These are phyloP conservation scores for Aureobasidium musti DNA, from an alignment of 2,329 filamentous ascomycete genomes.

Conservation along the genomic window DNA sequence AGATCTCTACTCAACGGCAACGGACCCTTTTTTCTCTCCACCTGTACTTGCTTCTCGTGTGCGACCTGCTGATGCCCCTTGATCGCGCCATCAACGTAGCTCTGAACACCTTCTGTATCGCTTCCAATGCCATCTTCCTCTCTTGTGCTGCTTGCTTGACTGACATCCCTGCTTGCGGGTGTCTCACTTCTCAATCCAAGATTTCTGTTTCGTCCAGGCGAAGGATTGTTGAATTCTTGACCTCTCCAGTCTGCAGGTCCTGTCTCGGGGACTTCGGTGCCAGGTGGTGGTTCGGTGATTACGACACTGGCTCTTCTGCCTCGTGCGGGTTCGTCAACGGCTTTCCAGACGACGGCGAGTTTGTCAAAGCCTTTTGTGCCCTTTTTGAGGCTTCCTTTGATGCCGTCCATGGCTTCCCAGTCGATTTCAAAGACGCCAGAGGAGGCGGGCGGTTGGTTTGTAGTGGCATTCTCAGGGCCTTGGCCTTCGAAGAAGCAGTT, in stretches of 20 bases:
- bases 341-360: conserved; percentile 81
- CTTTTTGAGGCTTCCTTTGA: conserved; percentile 84
- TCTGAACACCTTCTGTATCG: conserved; percentile 26
- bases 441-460: conserved; percentile 61
- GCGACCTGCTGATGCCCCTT: neutral
- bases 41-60: neutral
- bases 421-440: conserved; percentile 70
- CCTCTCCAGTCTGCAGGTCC: conserved; percentile 75
- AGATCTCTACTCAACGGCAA: conserved; percentile 21
- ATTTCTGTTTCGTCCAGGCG: conserved; percentile 54
- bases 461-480: conserved; percentile 67
- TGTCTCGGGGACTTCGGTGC: conserved; percentile 70
- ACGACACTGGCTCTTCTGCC: conserved; percentile 44
- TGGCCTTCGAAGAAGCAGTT: conserved; percentile 89
- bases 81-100: neutral
- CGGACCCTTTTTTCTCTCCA: conserved; percentile 19
- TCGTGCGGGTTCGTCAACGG: conserved; percentile 35
- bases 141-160: conserved; percentile 61
- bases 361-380: conserved; percentile 79
- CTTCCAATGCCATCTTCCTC: conserved; percentile 20
- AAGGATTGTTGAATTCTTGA: conserved; percentile 33
- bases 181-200: conserved; percentile 68
- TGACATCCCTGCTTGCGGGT: conserved; percentile 66
- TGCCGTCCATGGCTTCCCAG: conserved; percentile 86
- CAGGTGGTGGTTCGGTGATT: conserved; percentile 65